Evolutionary conservation across 371 early-diverging fungal species (phyloP).

Genomic region (Mucor sp.): DNA sequence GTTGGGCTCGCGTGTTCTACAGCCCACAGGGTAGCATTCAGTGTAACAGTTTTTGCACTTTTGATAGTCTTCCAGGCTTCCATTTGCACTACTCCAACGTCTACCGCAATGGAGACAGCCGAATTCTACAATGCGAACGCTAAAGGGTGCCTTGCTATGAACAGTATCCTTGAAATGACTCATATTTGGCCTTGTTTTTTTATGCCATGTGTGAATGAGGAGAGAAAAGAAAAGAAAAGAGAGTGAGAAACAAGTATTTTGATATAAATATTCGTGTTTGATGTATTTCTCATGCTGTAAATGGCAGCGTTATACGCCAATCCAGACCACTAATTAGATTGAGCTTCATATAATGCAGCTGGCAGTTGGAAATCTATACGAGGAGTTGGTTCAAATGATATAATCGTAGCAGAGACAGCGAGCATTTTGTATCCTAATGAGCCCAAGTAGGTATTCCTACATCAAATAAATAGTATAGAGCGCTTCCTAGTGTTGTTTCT

Average conservation of each 20-base stretch:
- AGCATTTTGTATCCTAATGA: neutral
- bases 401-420: neutral
- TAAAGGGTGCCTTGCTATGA: neutral
- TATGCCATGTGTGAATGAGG: neutral
- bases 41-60: slow-evolving; percentile 5
- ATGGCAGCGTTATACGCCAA: neutral
- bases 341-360: too few relatives aligned
- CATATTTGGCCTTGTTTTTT: neutral
- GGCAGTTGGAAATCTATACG: too few relatives aligned
- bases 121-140: neutral
- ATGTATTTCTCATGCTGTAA: neutral
- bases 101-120: neutral
- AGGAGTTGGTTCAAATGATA: neutral
- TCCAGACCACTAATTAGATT: neutral
- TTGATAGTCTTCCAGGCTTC: slow-evolving; percentile 4
- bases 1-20: slow-evolving; percentile 5
- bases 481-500: too few relatives aligned
- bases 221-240: neutral
- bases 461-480: too few relatives aligned
- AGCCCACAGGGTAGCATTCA: neutral
- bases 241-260: neutral
- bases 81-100: slow-evolving; percentile 9
- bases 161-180: neutral
- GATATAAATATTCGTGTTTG: neutral
- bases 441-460: neutral